Percentiles rank a stretch among this genome's conserved stretches.
These are phyloP conservation scores for Berberis vulgaris DNA, from an alignment of 164 flowering plant species.

Conservation along the genomic window DNA sequence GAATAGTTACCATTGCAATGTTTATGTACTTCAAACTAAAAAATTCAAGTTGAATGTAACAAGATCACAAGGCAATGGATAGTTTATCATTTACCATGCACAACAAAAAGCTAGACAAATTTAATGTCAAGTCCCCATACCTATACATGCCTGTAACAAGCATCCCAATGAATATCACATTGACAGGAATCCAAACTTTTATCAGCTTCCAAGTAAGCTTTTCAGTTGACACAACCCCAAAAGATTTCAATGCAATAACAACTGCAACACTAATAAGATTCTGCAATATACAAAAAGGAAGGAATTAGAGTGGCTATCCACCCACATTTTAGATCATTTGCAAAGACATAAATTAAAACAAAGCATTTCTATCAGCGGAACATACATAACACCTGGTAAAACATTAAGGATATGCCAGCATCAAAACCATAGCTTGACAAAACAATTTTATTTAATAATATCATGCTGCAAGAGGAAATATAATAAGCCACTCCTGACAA, in stretches of 20 bases:
- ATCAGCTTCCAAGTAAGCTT: slow-evolving; percentile 61
- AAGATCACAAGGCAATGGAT: not conserved
- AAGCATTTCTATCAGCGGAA: not conserved
- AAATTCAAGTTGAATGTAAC: slow-evolving; percentile 11
- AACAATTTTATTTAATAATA: slow-evolving; percentile 66
- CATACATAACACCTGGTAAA: slow-evolving; percentile 54
- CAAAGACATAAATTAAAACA: not conserved
- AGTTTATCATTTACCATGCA: too few species aligned
- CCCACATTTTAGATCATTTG: not conserved
- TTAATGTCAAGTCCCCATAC: not conserved
- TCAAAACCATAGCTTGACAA: slow-evolving; percentile 59
- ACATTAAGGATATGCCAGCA: slow-evolving; percentile 80
- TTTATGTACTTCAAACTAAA: slow-evolving; percentile 75
- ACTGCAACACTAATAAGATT: slow-evolving; percentile 48
- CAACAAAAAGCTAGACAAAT: too few species aligned
- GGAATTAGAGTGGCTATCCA: not conserved
- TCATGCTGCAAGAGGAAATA: slow-evolving; percentile 84
- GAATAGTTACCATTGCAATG: slow-evolving; percentile 84
- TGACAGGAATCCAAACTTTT: slow-evolving; percentile 71
- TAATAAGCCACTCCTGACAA: slow-evolving; percentile 75
- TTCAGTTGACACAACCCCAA: slow-evolving; percentile 50
- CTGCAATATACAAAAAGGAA: slow-evolving; percentile 30
- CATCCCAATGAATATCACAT: slow-evolving; percentile 79
- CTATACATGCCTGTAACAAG: slow-evolving; percentile 74
- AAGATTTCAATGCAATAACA: slow-evolving; percentile 31